Base-by-base conservation (phyloP, 306 rosid genomes). In the Quercus agrifolia region DNA sequence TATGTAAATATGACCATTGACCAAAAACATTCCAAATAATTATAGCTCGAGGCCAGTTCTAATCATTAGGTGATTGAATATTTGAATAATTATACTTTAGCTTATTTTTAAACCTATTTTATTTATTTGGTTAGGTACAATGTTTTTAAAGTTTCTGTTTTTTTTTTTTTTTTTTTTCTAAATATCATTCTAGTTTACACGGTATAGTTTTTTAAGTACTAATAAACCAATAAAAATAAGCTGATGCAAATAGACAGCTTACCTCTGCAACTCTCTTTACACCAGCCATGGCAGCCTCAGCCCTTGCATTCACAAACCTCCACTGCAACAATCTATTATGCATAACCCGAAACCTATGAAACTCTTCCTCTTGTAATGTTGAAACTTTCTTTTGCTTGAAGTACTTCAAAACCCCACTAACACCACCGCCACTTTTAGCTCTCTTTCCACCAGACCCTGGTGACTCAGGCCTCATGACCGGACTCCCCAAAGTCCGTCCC, bases 231-330 rank as follows among this genome's bases (percentile, higher is more conserved):
- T 38, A 38, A 38, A 38, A 38, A 38, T 38, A 7, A 7, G 46
- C 46, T 38, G 1, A 38, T 38, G 46, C 11, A 38, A 38, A 38
- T 38, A 0, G 46, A 41, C 46, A 70, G 41, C 68, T 5, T 63
- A 90, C 98, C 92, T 88, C 82, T 0, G 87, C 77, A 59, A 46
- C 71, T 58, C 31, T 74, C 30, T 86, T 78, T 4, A 85, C 72
- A n/a, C 61, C 81, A 66, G 74, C 71, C 80, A 79, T 78, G 78
- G 87, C 78, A 58, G 64, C 71, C 41, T 80, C 76, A 51, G 90
- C 92, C 64, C 83, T 90, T 18, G 92, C 92, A 71, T 92, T 94
- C 23, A 79, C 88, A 74, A 87, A 92, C 74, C 87, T 92, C 97
- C 92, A 88, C 31, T 94, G 97, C 76, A 87, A 27, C 80, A 88